Percentiles rank a stretch among this genome's conserved stretches.
phyloP scores from a whole-genome alignment of 202 grass and related monocot species.

The Carex arenaria region DNA sequence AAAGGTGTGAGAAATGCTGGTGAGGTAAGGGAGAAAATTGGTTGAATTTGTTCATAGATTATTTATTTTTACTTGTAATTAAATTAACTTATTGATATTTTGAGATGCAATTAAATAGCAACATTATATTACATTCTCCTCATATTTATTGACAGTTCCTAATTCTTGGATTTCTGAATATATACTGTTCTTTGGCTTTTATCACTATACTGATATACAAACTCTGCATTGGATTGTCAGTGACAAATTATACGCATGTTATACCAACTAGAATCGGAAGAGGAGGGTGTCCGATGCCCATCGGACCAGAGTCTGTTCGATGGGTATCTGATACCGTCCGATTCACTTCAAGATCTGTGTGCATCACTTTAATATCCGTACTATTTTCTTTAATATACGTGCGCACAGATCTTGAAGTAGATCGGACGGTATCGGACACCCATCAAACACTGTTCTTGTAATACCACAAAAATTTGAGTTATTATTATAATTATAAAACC shows the following conservation, averaged over 20 bases:
- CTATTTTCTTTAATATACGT: too few relatives aligned
- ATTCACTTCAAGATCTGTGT: too few relatives aligned
- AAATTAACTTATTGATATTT: not conserved
- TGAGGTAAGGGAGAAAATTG: not conserved
- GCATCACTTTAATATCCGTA: too few relatives aligned
- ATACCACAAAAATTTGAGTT: too few relatives aligned
- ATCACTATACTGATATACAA: not conserved
- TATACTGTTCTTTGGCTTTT: not conserved
- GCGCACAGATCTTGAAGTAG: too few relatives aligned
- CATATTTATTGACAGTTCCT: not conserved
- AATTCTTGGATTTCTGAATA: not conserved
- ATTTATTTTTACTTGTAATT: not conserved
- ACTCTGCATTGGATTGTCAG: not conserved
- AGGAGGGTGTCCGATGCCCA: too few relatives aligned
- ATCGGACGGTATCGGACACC: too few relatives aligned
- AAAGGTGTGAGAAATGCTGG: not conserved
- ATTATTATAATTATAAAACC: too few relatives aligned
- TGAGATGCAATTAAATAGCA: not conserved
- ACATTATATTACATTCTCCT: not conserved
- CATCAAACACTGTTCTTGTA: too few relatives aligned
- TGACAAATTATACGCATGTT: not conserved
- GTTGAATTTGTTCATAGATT: slow-evolving; percentile 1
- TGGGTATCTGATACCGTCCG: too few relatives aligned
- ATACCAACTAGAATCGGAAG: not conserved
- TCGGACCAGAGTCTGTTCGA: too few relatives aligned